Base-by-base conservation (phyloP, 164 flowering plant species). In the Santalum album region DNA sequence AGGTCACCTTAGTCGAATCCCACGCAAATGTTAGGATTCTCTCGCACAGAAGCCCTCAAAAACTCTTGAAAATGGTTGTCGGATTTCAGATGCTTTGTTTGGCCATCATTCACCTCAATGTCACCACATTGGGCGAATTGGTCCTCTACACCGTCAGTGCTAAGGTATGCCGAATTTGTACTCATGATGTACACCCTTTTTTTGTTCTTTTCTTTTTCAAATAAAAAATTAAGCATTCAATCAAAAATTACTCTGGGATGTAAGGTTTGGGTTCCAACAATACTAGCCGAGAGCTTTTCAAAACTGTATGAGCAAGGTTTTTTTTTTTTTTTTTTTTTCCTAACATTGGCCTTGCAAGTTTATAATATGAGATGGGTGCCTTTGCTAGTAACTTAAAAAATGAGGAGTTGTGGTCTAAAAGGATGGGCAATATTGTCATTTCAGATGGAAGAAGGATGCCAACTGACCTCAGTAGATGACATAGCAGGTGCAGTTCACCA, bases 371-470 rank as follows among this genome's bases (percentile, higher is more conserved):
- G n/a, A n/a, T n/a, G n/a, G n/a, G n/a, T n/a, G n/a, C n/a, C n/a
- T n/a, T n/a, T 29, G 34, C 9, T 3, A 3, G 34, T 3, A 3
- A 3, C 34, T 4, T 29, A 29, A 29, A 29, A 29, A 29, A 3
- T 29, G 9, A 10, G 34, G 22, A 2, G 26, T 57, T 49, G 19
- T n/a, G n/a, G 55, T 42, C 21, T 26, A n/a, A 23, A 51, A 38
- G 35, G 47, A 9, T 29, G n/a, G 11, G 34, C 34, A 46, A 62
- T 60, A n/a, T n/a, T n/a, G 51, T 53, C 1, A 53, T 58, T 74
- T 75, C 74, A 90, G 97, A 79, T 90, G 32, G 95, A 86, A 67
- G 95, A 86, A 73, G 92, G 77, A 25, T 79, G 95, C 78, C 74
- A 70, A 53, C 82, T 84, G 20, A 78, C 50, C 34, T 76, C 92